Base-by-base conservation (phyloP, 345 rosid species). In the Brassica incana region DNA sequence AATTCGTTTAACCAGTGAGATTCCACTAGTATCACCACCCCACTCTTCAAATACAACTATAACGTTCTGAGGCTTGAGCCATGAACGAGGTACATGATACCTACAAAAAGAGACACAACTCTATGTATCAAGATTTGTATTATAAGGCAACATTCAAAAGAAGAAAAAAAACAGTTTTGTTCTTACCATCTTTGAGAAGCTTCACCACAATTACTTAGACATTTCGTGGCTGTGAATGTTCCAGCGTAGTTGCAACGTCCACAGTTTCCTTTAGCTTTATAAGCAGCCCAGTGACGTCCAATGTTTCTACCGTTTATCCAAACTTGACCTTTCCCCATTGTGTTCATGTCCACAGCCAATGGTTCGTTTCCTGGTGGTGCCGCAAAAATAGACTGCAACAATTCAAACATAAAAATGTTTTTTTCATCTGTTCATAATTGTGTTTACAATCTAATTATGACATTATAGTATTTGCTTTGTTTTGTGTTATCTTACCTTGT, bases 21-120 rank as follows among this genome's bases (percentile, higher is more conserved):
- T 89, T 36, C 91, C 88, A 67, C 77, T 78, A 0, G 99, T 93
- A 72, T 93, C 91, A 69, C 99, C 98, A 54, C 99, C 99, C 88
- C 88, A 90, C 60, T 92, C 97, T 80, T 92, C 97, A 63, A 92
- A 88, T 80, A 90, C 95, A 36, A 90, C 92, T 84, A 93, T 48
- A n/a, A 83, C 67, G 77, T 95, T 93, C 52, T 89, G 94, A 8
- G 82, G 86, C 30, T 86, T 85, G 45, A 95, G 75, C 98, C 99
- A 93, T 18, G 99, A 90, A 16, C 86, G 90, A 3, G 98, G 98
- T 56, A 93, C 83, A 79, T 93, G 99, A 81, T 95, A 95, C 95
- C 98, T 93, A 79, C 69, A 75, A 83, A 61, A 62, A 10, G 11
- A 74, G 16, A 56, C 6, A 54, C 3, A 58, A 76, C 58, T n/a